phyloP scores from a whole-genome alignment of 2,329 filamentous ascomycete genomes.

The Periconia sp. region DNA sequence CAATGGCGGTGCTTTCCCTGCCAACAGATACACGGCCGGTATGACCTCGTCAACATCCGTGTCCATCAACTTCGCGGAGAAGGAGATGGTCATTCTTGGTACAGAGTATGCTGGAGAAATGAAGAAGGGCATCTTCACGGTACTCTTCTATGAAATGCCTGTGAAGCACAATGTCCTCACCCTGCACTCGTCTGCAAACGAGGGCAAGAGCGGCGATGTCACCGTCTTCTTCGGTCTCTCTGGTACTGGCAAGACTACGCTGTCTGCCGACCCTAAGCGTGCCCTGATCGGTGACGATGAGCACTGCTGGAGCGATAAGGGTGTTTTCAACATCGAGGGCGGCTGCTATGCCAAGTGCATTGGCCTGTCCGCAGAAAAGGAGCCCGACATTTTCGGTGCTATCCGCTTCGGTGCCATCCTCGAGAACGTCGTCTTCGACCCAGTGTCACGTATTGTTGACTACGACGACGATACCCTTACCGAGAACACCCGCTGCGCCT shows the following conservation, averaged over 20 bases:
- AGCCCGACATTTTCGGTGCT: slow-evolving; percentile 95
- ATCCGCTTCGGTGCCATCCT: slow-evolving; percentile 97
- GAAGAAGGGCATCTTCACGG: slow-evolving; percentile 99
- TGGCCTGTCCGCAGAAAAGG: slow-evolving; percentile 96
- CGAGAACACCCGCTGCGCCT: slow-evolving; percentile 97
- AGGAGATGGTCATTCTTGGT: slow-evolving; percentile 99
- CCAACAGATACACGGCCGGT: slow-evolving; percentile 95
- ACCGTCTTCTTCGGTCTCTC: slow-evolving; percentile 99
- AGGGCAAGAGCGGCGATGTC: slow-evolving; percentile 92
- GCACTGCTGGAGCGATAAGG: slow-evolving; percentile 98
- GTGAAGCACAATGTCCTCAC: slow-evolving; percentile 99
- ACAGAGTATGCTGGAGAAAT: slow-evolving; percentile 98
- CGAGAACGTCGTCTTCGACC: slow-evolving; percentile 98
- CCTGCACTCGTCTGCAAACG: slow-evolving; percentile 97
- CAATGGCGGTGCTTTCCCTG: slow-evolving; percentile 98
- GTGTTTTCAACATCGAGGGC: slow-evolving; percentile 99
- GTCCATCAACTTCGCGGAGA: slow-evolving; percentile 97
- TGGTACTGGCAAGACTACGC: slow-evolving; percentile 97
- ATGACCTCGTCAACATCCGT: slow-evolving; percentile 99
- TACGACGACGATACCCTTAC: slow-evolving; percentile 95
- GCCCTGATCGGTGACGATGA: slow-evolving; percentile 97
- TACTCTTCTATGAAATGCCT: slow-evolving; percentile 99
- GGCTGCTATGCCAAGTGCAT: slow-evolving; percentile 99
- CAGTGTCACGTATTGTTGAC: slow-evolving; percentile 85
- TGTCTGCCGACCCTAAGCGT: slow-evolving; percentile 96